Evolutionary conservation across 768 basidiomycete species (phyloP).

Genomic region (Rhizopogon roseolus): DNA sequence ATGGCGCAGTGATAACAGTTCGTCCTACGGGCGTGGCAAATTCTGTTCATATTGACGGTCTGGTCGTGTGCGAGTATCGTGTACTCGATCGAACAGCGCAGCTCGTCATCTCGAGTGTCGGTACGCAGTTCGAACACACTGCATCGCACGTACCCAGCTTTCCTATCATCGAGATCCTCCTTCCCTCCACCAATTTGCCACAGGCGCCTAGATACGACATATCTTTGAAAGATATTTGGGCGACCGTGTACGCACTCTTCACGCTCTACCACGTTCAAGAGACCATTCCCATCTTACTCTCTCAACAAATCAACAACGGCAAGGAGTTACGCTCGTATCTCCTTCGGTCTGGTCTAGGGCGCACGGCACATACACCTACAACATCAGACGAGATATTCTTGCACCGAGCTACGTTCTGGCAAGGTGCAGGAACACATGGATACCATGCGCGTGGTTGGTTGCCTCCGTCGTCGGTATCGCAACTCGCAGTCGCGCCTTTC

Average conservation of each 20-base stretch:
- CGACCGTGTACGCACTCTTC: constrained; percentile 36
- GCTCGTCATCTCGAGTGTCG: constrained; percentile 14
- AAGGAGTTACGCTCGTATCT: constrained; percentile 34
- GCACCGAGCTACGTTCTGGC: constrained; percentile 43
- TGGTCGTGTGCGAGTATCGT: constrained; percentile 10
- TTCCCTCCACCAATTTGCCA: background rate
- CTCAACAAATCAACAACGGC: constrained; percentile 21
- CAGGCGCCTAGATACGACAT: constrained; percentile 4
- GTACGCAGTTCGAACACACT: constrained; percentile 13
- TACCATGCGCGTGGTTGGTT: constrained; percentile 29
- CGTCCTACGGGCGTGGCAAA: background rate
- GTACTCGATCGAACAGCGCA: constrained; percentile 6
- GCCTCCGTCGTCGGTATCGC: constrained; percentile 23
- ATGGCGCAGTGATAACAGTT: constrained; percentile 8
- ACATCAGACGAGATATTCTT: constrained; percentile 30
- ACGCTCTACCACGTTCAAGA: constrained; percentile 34
- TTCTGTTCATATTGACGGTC: constrained; percentile 4
- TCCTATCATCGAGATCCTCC: constrained; percentile 12
- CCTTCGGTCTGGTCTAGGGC: constrained; percentile 31
- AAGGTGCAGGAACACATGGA: constrained; percentile 38
- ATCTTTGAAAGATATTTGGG: constrained; percentile 34
- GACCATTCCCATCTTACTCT: constrained; percentile 34
- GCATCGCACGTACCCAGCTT: constrained; percentile 16
- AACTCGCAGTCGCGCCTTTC: constrained; percentile 24
- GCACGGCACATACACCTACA: constrained; percentile 12